phyloP scores from a whole-genome alignment of 1,284 basidiomycete species.

The Fomitopsis palustris region DNA sequence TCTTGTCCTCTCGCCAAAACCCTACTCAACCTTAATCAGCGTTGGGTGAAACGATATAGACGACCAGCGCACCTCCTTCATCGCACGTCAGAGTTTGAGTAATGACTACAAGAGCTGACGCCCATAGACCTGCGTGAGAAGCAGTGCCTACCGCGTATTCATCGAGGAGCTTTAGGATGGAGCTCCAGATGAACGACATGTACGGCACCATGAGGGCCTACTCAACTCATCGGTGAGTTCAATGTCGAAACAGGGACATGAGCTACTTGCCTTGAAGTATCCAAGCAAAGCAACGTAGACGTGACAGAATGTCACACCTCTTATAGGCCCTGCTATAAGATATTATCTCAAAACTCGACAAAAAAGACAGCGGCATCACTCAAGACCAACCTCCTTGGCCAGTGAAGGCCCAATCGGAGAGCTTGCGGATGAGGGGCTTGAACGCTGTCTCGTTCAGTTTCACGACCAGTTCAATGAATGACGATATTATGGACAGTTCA shows the following conservation, averaged over 20 bases:
- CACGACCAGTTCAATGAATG: slow-evolving; percentile 87
- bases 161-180: slow-evolving; percentile 65
- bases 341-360: background rate
- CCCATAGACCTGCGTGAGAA: slow-evolving; percentile 55
- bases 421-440: slow-evolving; percentile 86
- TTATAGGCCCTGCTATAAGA: slow-evolving; percentile 29
- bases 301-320: slow-evolving; percentile 70
- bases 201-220: slow-evolving; percentile 90
- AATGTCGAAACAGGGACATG: background rate
- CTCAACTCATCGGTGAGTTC: background rate
- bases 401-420: slow-evolving; percentile 94
- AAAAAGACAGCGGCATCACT: background rate
- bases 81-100: slow-evolving; percentile 75
- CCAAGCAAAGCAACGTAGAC: slow-evolving; percentile 72
- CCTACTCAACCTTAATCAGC: slow-evolving; percentile 35
- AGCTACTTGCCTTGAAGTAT: slow-evolving; percentile 72
- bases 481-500: slow-evolving; percentile 55
- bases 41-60: background rate
- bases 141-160: slow-evolving; percentile 36
- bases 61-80: slow-evolving; percentile 63
- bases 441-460: slow-evolving; percentile 95
- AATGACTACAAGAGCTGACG: slow-evolving; percentile 58
- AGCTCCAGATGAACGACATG: slow-evolving; percentile 73
- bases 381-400: slow-evolving; percentile 44
- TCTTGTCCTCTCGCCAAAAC: slow-evolving; percentile 86